These are phyloP conservation scores for Geranium incanum DNA, from an alignment of 441 rosid genomes.

Conservation along the genomic window DNA sequence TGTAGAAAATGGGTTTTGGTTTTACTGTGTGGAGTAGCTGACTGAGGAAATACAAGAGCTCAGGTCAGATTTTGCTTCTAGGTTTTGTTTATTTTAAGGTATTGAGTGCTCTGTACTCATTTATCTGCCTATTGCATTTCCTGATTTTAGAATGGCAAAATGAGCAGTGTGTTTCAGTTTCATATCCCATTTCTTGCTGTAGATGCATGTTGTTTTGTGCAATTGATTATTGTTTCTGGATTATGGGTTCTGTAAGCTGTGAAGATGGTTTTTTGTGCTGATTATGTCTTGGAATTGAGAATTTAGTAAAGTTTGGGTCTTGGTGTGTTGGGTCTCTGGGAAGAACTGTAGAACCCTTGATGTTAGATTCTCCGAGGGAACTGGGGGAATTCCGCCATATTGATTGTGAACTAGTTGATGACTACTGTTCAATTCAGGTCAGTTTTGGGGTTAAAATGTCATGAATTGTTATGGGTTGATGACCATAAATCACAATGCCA, in stretches of 20 bases:
- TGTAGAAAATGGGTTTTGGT: constrained; percentile 2
- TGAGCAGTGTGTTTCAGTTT: background rate
- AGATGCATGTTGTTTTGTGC: background rate
- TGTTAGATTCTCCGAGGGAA: background rate
- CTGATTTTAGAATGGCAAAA: background rate
- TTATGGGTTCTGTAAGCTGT: background rate
- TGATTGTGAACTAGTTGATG: constrained; percentile 1
- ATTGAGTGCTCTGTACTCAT: background rate
- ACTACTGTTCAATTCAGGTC: background rate
- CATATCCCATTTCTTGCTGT: background rate
- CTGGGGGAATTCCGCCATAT: background rate
- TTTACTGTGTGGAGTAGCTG: background rate
- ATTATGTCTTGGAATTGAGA: background rate
- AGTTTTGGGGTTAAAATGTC: background rate
- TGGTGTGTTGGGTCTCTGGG: background rate
- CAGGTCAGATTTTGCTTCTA: background rate
- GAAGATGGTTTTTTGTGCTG: background rate
- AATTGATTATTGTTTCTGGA: background rate
- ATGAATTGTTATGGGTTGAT: background rate
- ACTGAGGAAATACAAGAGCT: constrained; percentile 1
- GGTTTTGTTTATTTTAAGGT: background rate
- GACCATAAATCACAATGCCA: background rate
- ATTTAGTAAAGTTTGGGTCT: background rate
- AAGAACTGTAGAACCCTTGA: background rate
- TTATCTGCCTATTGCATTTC: background rate